Percentiles rank a stretch among this genome's conserved stretches.
phyloP scores from a whole-genome alignment of 2,329 filamentous ascomycete genomes.

The Bipolaris bicolor region DNA sequence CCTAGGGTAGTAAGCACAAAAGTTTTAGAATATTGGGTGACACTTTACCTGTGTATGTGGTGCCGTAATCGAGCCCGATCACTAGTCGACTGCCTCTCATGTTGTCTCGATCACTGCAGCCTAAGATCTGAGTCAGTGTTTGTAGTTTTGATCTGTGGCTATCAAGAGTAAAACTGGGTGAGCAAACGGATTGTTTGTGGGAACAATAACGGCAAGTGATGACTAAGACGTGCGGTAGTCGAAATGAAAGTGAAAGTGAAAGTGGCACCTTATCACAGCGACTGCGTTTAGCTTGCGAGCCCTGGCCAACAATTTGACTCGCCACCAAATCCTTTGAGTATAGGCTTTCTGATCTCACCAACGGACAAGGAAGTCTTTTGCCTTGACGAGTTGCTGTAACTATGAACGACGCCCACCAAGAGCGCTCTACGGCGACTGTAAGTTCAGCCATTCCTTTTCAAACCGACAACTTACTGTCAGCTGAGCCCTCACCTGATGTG shows the following conservation, averaged over 20 bases:
- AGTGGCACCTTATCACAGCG: background rate
- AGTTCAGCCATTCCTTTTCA: background rate
- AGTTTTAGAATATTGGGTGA: no score
- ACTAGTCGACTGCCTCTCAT: slow-evolving; percentile 11
- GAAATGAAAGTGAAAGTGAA: background rate
- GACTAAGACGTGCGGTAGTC: background rate
- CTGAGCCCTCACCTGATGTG: background rate
- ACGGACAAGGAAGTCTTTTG: no score
- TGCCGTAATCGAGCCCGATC: slow-evolving; percentile 32
- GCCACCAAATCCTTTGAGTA: background rate
- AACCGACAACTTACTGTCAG: background rate
- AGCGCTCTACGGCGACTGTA: background rate
- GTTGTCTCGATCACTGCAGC: background rate
- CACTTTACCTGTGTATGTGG: slow-evolving; percentile 34
- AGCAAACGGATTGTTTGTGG: background rate
- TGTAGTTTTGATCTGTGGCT: background rate
- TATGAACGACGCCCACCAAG: background rate
- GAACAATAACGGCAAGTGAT: background rate
- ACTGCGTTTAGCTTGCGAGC: background rate
- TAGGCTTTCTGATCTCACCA: no score
- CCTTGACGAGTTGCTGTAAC: background rate
- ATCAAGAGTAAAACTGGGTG: background rate
- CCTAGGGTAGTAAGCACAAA: no score
- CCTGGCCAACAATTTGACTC: background rate
- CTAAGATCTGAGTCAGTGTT: background rate